A percentile compares a stretch with the other conserved stretches of the same genome.
phyloP scores from a whole-genome alignment of 768 basidiomycete species.

The Tulasnella sp. region DNA sequence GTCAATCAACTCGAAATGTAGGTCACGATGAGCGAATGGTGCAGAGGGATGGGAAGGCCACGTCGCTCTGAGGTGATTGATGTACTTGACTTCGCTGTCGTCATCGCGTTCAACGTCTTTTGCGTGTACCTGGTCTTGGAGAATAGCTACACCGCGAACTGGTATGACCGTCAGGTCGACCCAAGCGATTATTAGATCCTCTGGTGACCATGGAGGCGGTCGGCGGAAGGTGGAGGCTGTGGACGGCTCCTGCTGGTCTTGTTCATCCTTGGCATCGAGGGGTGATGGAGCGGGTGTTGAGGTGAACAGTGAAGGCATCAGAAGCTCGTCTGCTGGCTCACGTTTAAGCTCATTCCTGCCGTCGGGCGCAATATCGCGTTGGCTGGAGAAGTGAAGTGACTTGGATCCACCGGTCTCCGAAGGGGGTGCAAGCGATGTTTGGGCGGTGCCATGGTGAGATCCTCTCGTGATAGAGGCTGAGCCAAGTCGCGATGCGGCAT shows the following conservation, averaged over 20 bases:
- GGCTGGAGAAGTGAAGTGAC: too few relatives aligned
- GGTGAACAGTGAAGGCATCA: slow-evolving; percentile 2
- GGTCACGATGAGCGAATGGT: too few relatives aligned
- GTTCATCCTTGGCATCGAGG: not conserved
- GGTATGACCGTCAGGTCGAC: not conserved
- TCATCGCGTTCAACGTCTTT: not conserved
- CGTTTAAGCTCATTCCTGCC: not conserved
- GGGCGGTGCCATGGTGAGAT: too few relatives aligned
- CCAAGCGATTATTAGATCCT: not conserved
- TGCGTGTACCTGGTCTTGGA: too few relatives aligned
- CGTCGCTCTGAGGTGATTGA: not conserved
- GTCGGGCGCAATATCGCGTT: too few relatives aligned
- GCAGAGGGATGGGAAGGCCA: not conserved
- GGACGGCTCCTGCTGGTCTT: not conserved
- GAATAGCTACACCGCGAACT: too few relatives aligned
- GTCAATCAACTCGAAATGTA: too few relatives aligned
- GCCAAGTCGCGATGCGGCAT: too few relatives aligned
- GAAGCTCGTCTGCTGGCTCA: slow-evolving; percentile 2
- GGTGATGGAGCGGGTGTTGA: not conserved
- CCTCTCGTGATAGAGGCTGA: too few relatives aligned
- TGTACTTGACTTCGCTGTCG: not conserved
- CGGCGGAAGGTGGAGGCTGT: not conserved
- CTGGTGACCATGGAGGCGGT: not conserved
- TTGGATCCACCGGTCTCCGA: too few relatives aligned
- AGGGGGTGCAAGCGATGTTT: too few relatives aligned